A percentile compares a stretch with the other conserved stretches of the same genome.
Evolutionary conservation across 345 rosid species (phyloP).

Genomic region (Theobroma cacao): DNA sequence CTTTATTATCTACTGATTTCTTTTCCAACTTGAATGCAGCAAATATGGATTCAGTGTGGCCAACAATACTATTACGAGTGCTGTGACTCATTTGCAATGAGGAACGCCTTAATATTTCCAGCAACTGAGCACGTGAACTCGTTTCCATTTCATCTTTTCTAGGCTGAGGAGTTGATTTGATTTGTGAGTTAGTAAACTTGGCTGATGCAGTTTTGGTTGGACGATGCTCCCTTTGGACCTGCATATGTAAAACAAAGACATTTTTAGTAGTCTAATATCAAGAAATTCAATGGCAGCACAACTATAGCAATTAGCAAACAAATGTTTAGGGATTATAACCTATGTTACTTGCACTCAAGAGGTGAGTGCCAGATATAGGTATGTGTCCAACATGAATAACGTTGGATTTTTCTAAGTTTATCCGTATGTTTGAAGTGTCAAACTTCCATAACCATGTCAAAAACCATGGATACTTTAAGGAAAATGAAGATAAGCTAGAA

Average conservation of each 20-base stretch:
- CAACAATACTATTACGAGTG: slow-evolving; percentile 29
- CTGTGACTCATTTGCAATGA: slow-evolving; percentile 40
- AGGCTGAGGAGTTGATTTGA: slow-evolving; percentile 36
- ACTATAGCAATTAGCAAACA: background rate
- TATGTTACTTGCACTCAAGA: too few species aligned
- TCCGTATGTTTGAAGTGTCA: too few species aligned
- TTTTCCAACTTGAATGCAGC: slow-evolving; percentile 76
- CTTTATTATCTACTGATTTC: slow-evolving; percentile 32
- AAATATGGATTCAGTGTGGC: slow-evolving; percentile 62
- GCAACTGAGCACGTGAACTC: slow-evolving; percentile 47
- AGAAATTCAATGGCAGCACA: background rate
- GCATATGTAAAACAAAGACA: slow-evolving; percentile 4
- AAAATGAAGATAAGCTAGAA: background rate
- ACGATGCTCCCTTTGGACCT: slow-evolving; percentile 51
- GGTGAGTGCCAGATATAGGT: too few species aligned
- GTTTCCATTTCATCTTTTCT: slow-evolving; percentile 29
- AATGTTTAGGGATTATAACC: background rate
- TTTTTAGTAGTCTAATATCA: background rate
- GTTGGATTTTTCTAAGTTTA: too few species aligned
- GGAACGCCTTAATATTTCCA: slow-evolving; percentile 64
- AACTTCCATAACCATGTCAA: too few species aligned
- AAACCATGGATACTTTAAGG: too few species aligned
- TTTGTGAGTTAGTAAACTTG: slow-evolving; percentile 58
- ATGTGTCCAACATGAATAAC: too few species aligned
- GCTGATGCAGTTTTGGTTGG: slow-evolving; percentile 47